Evolutionary conservation across 331 rosid genomes (phyloP), one percentile per base, ranked within the genome.

Genomic region (Pyrus hybrid): DNA sequence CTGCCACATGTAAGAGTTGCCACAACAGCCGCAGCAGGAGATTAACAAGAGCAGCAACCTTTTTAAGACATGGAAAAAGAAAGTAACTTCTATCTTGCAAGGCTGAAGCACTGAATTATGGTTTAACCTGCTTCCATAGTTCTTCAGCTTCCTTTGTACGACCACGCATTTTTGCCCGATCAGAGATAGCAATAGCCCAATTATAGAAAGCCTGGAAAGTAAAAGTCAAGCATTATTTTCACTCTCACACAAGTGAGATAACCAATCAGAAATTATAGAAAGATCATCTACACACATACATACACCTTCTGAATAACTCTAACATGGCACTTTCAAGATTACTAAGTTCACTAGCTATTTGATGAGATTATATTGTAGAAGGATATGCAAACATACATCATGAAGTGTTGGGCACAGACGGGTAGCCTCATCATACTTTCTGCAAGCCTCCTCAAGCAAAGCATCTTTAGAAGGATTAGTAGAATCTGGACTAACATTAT

Each of bases 81-180:
- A 60, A 60, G 35, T 9, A 49, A 49, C 20, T 49, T 16, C 49
- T 33, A 69, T 32, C 25, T 26, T 26, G 60, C 76, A 76, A 66
- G 61, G 80, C 73, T 67, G 65, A 76, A 83, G 68, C 54, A 71
- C 73, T 30, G 33, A 57, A 47, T 32, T 30, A 21, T 80, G 54
- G 45, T 81, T 57, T 77, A 70, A 95, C 99, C 99, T 92, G 93
- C 84, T 95, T 92, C 99, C 99, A 95, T 28, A 95, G 81, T 86
- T 95, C 99, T 92, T 95, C 99, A 33, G 99, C 99, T 84, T 95
- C 99, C 85, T 95, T 95, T 70, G 99, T 95, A 80, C 99, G 99
- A 74, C 99, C 99, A 63, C 99, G 97, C 96, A 95, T 95, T 89
- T 95, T 95, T 43, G 99, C 98, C 67, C 98, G 85, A 85, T 95